phyloP scores from a whole-genome alignment of 2,329 filamentous ascomycete genomes.

The Aspergillus floridensis region DNA sequence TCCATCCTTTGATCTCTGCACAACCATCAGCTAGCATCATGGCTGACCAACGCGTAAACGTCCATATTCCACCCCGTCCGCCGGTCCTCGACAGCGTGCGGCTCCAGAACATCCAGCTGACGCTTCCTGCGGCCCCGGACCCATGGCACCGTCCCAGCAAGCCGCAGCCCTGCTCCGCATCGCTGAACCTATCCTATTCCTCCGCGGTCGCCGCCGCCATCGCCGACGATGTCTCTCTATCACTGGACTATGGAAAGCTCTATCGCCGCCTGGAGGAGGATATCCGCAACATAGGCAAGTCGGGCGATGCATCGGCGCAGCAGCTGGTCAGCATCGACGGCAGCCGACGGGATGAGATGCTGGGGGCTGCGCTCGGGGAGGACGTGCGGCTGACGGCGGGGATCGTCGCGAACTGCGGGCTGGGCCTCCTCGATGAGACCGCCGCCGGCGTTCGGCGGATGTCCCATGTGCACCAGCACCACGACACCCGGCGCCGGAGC shows the following conservation, averaged over 20 bases:
- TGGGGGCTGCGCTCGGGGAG: constrained; percentile 27
- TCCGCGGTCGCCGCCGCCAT: constrained; percentile 41
- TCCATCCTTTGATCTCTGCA: background rate
- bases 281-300: constrained; percentile 29
- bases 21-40: constrained; percentile 15
- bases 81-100: constrained; percentile 39
- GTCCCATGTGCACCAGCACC: constrained; percentile 28
- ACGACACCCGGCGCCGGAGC: constrained; percentile 24
- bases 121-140: constrained; percentile 44
- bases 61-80: constrained; percentile 33
- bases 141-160: constrained; percentile 47
- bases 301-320: constrained; percentile 21
- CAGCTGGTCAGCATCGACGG: constrained; percentile 29
- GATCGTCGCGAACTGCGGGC: constrained; percentile 34
- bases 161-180: constrained; percentile 45
- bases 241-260: constrained; percentile 49
- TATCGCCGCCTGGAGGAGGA: constrained; percentile 42
- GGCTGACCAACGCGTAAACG: constrained; percentile 25
- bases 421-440: constrained; percentile 38
- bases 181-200: constrained; percentile 44
- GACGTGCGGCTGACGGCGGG: constrained; percentile 37
- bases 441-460: constrained; percentile 36
- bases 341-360: constrained; percentile 30
- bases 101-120: constrained; percentile 45
- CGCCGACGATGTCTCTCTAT: constrained; percentile 45